Conservation (phyloP, 441 rosid species). For the Populus hybrid region DNA sequence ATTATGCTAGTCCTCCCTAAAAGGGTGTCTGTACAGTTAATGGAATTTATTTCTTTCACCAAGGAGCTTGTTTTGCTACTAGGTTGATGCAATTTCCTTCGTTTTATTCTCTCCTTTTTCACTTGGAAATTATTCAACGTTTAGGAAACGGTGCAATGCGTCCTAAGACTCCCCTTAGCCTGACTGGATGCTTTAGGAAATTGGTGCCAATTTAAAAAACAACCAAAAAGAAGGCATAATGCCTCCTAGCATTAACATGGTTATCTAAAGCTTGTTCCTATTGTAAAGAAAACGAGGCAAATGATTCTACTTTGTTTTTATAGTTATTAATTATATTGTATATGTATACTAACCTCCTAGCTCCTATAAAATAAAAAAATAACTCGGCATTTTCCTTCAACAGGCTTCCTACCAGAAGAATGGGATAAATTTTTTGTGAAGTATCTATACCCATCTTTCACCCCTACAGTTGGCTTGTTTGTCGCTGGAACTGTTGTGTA, state of each 20-base stretch:
- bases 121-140: not conserved
- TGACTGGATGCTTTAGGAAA: not conserved
- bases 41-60: not conserved
- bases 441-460: conserved; percentile 79
- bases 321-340: not conserved
- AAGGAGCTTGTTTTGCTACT: not conserved
- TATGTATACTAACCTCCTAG: conserved; percentile 3
- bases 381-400: conserved; percentile 10
- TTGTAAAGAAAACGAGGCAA: not conserved
- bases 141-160: too few species aligned
- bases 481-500: conserved; percentile 76
- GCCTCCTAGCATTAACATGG: not conserved
- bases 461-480: conserved; percentile 73
- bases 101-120: not conserved
- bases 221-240: too few species aligned
- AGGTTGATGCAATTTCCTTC: not conserved
- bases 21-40: not conserved
- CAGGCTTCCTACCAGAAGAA: conserved; percentile 85
- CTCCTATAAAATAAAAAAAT: not conserved
- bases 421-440: conserved; percentile 78
- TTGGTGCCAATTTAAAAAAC: not conserved
- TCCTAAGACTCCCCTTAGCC: not conserved
- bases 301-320: not conserved
- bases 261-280: not conserved
- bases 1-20: not conserved